Conservation (phyloP, 345 rosid species). For the Corymbia maculata region DNA sequence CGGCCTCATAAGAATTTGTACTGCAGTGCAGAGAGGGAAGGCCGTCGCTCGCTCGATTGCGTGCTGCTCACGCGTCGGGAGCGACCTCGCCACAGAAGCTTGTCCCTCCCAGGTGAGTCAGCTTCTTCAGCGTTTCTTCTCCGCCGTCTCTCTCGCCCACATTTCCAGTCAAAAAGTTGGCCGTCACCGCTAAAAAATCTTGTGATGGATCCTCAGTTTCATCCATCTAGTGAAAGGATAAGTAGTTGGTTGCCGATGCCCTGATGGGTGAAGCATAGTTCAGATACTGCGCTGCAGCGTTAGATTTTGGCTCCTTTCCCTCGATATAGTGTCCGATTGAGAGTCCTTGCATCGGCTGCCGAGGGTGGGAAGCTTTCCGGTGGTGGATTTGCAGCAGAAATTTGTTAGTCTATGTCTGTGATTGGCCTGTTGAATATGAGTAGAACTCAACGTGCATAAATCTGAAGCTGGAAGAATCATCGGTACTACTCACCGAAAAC, state of each 20-base stretch:
- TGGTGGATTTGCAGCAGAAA: too few relatives aligned
- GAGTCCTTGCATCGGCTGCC: too few relatives aligned
- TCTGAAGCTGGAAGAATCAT: background rate
- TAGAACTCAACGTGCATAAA: background rate
- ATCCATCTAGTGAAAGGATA: too few relatives aligned
- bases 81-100: background rate
- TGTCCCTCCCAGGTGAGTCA: slow-evolving; percentile 42
- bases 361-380: too few relatives aligned
- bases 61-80: background rate
- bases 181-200: accelerated
- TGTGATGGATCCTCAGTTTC: background rate
- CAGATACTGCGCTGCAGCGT: too few relatives aligned
- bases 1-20: background rate
- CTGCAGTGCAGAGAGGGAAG: background rate
- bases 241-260: too few relatives aligned
- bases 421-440: background rate
- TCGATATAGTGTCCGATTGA: too few relatives aligned
- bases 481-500: background rate
- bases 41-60: background rate
- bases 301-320: too few relatives aligned
- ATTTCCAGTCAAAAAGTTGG: background rate
- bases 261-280: too few relatives aligned
- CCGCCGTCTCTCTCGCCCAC: background rate
- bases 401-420: background rate
- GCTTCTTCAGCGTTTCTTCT: background rate